Percentiles rank a stretch among this genome's conserved stretches.
These are phyloP conservation scores for Boletus sp. DNA, from an alignment of 768 basidiomycete genomes.

Conservation along the genomic window DNA sequence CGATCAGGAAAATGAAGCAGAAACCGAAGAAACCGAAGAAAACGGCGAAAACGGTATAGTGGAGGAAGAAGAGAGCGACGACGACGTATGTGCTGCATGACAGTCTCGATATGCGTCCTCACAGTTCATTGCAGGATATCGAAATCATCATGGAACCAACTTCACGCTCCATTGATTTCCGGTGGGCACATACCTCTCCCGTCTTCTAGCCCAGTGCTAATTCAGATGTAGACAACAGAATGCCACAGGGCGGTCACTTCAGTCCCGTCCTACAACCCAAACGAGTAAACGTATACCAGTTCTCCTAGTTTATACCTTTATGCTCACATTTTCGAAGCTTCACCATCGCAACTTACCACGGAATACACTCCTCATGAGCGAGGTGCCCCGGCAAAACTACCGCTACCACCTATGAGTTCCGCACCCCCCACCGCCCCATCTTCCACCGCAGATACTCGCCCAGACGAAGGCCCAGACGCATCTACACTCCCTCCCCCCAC, in stretches of 20 bases:
- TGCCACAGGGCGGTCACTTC: slow-evolving; percentile 29
- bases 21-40: slow-evolving; percentile 12
- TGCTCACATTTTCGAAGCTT: slow-evolving; percentile 21
- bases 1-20: slow-evolving; percentile 27
- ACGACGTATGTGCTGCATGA: slow-evolving; percentile 38
- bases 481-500: slow-evolving; percentile 59
- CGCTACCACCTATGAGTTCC: slow-evolving; percentile 15
- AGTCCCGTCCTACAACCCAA: slow-evolving; percentile 32
- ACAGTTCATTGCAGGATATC: slow-evolving; percentile 53
- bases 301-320: neutral
- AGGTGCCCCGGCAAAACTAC: slow-evolving; percentile 40
- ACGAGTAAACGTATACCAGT: slow-evolving; percentile 28
- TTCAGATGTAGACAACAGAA: slow-evolving; percentile 33
- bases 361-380: slow-evolving; percentile 78
- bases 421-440: slow-evolving; percentile 20
- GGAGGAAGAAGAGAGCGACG: slow-evolving; percentile 45
- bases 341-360: slow-evolving; percentile 65
- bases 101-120: neutral
- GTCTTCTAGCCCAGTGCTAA: neutral
- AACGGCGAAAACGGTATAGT: slow-evolving; percentile 39
- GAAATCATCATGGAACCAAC: slow-evolving; percentile 89
- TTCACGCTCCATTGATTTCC: slow-evolving; percentile 68
- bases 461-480: slow-evolving; percentile 58
- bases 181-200: slow-evolving; percentile 39
- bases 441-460: slow-evolving; percentile 13